Conservation (phyloP, 257 asterid species). For the Salvia splendens region DNA sequence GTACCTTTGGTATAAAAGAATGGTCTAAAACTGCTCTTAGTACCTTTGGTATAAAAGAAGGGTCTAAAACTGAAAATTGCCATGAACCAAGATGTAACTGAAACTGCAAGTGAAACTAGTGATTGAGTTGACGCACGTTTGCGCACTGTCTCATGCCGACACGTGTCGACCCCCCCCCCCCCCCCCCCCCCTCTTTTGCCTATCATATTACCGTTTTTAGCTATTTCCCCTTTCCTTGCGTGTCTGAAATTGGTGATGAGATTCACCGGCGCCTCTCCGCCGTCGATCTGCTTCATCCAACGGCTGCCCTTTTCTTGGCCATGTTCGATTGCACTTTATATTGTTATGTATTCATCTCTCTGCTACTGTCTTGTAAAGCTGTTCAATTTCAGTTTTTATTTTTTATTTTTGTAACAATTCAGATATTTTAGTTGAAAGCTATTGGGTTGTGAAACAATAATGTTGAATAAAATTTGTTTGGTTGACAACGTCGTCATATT, state of each 20-base stretch:
- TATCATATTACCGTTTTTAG: slow-evolving; percentile 25
- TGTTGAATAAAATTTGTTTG: too few species aligned
- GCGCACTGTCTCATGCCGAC: slow-evolving; percentile 28
- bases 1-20: too few species aligned
- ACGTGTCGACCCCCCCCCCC: slow-evolving; percentile 37
- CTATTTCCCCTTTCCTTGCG: slow-evolving; percentile 4
- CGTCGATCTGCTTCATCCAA: slow-evolving; percentile 21
- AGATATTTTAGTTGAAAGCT: too few species aligned
- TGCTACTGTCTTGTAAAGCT: slow-evolving; percentile 4
- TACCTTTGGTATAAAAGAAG: slow-evolving; percentile 28
- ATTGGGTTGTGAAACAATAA: not conserved
- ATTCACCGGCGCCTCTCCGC: slow-evolving; percentile 18
- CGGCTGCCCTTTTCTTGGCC: slow-evolving; percentile 28
- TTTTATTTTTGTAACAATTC: not conserved
- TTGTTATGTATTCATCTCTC: not conserved
- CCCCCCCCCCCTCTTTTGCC: slow-evolving; percentile 30
- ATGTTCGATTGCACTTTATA: slow-evolving; percentile 8
- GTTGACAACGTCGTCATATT: too few species aligned
- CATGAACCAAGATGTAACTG: slow-evolving; percentile 25
- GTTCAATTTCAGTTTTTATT: not conserved
- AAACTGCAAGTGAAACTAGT: slow-evolving; percentile 16
- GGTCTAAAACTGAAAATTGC: slow-evolving; percentile 7
- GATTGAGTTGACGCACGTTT: slow-evolving; percentile 43
- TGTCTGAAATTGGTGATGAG: slow-evolving; percentile 14
- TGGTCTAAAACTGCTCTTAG: too few species aligned